Base-by-base conservation (phyloP, 495 filamentous ascomycete species). In the Neurospora sp. region DNA sequence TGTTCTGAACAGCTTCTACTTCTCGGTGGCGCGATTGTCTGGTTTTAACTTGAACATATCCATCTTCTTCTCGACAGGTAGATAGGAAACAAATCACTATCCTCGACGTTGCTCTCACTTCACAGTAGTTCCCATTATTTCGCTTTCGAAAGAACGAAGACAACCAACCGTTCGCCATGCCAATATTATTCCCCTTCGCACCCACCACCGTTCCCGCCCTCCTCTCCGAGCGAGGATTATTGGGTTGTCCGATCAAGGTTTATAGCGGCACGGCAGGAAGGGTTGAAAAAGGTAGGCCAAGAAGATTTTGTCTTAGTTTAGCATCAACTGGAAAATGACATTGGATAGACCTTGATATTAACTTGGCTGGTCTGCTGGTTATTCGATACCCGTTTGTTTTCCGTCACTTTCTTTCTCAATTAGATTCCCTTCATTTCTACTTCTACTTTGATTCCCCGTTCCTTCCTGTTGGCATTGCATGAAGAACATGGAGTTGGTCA, bases 191-290 rank as follows among this genome's bases (percentile, higher is more conserved):
- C 3, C 20, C 45, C n/a, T 22, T 53, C 45, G 45, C 45, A 12
- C 45, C 45, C 9, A 9, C 45, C 9, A 20, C 10, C 3, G 20
- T 4, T 8, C 20, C 14, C 20, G 45, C 45, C n/a, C 45, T 53
- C 20, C 45, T 53, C 45, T 4, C 45, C 3, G 45, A 53, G 45
- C 2, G 45, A 53, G 45, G 4, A 3, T 3, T 94, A 90, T 81
- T 94, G 92, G 91, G 78, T 88, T 47, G 87, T 94, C 76, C 83
- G 4, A 82, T 93, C 76, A 88, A 79, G 78, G 85, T 92, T n/a
- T 92, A 87, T 77, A 89, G 74, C 76, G 76, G 39, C 20, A 44
- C 12, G 68, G 68, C 44, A 39, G 73, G 38, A 61, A 69, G 31
- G 20, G 27, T 22, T 12, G 69, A 39, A 4, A 20, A 38, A 37